Conservation (phyloP, 345 rosid species). For the Brassica incana region DNA sequence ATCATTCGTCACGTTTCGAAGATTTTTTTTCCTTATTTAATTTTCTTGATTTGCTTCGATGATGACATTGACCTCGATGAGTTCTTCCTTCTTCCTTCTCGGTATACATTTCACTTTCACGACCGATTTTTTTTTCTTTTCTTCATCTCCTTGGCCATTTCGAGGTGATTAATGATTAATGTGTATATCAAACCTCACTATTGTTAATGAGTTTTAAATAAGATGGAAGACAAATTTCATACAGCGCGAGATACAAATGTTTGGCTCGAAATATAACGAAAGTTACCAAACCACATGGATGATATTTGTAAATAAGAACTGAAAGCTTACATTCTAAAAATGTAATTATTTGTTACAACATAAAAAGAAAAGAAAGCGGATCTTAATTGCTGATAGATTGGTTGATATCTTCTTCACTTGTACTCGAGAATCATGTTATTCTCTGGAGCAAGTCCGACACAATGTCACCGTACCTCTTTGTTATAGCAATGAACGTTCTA, state of each 20-base stretch:
- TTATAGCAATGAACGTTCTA: too few relatives aligned
- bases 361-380: neutral
- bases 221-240: neutral
- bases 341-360: constrained; percentile 14
- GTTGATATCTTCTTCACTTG: constrained; percentile 53
- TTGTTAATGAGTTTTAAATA: neutral
- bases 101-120: constrained; percentile 74
- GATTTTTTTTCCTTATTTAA: neutral
- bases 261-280: neutral
- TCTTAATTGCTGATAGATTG: neutral
- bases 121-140: constrained; percentile 40
- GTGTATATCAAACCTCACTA: too few relatives aligned
- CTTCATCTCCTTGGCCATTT: constrained; percentile 25
- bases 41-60: constrained; percentile 47
- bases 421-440: constrained; percentile 98
- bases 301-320: neutral
- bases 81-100: constrained; percentile 40
- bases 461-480: constrained; percentile 9
- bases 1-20: neutral
- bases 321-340: neutral
- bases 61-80: constrained; percentile 37
- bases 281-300: neutral
- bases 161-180: neutral
- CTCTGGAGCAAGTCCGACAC: constrained; percentile 95
- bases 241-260: neutral